Conservation (phyloP, 2,329 filamentous ascomycete species). For the Xenoacremonium recifei region DNA sequence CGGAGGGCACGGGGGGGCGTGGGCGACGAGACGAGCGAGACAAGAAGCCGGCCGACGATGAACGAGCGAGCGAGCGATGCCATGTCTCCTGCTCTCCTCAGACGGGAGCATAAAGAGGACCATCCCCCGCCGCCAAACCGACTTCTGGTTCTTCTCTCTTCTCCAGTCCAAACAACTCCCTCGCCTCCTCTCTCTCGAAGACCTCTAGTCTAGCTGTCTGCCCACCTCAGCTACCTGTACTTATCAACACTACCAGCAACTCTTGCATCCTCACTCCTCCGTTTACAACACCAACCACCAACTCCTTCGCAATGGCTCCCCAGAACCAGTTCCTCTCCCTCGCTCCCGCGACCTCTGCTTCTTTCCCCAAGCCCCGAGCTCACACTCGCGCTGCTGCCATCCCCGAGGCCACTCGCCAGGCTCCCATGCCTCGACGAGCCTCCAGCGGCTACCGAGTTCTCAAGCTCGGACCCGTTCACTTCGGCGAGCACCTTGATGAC, state of each 20-base stretch:
- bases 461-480: constrained; percentile 65
- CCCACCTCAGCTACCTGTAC: constrained; percentile 23
- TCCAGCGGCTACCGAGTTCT: constrained; percentile 53
- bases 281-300: constrained; percentile 2
- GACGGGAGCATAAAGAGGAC: constrained; percentile 29
- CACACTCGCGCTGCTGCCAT: constrained; percentile 20
- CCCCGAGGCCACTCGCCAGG: constrained; percentile 21
- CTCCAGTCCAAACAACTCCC: constrained; percentile 18
- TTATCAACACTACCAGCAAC: constrained; percentile 5
- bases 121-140: constrained; percentile 22
- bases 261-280: not conserved
- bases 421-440: constrained; percentile 43
- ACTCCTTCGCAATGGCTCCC: constrained; percentile 12
- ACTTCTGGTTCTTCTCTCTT: constrained; percentile 8
- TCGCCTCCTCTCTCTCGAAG: constrained; percentile 11
- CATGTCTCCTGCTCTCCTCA: too few species aligned
- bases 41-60: too few species aligned
- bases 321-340: constrained; percentile 35
- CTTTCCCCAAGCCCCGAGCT: constrained; percentile 45
- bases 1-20: too few species aligned
- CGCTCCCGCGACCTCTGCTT: constrained; percentile 56
- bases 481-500: constrained; percentile 57
- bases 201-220: constrained; percentile 18
- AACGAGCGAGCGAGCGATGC: too few species aligned
- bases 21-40: too few species aligned